Conservation (phyloP, 1,284 basidiomycete genomes). For the Ganoderma meredithae region DNA sequence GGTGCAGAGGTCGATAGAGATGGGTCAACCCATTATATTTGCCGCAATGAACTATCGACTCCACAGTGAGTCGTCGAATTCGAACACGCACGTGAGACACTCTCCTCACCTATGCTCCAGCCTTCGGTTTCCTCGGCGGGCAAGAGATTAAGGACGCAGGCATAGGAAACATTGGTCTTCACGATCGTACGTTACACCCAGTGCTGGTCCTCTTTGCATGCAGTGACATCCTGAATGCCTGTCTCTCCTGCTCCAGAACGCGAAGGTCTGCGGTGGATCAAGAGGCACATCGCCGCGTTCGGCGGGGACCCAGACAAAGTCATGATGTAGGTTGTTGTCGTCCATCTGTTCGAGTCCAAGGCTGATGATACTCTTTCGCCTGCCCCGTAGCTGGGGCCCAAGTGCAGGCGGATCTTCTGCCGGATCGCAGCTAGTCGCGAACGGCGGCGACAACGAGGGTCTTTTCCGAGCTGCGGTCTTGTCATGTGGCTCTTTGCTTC, state of each 20-base stretch:
- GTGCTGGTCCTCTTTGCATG: background rate
- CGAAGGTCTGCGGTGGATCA: conserved; percentile 61
- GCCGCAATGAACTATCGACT: background rate
- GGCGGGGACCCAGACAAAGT: conserved; percentile 48
- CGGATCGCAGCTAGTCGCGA: conserved; percentile 41
- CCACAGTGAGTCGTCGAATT: background rate
- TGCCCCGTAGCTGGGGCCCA: conserved; percentile 45
- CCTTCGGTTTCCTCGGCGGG: conserved; percentile 57
- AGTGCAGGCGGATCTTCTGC: conserved; percentile 49
- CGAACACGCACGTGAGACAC: background rate
- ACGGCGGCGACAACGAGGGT: conserved; percentile 41
- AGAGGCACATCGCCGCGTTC: conserved; percentile 48
- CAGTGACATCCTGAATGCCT: background rate
- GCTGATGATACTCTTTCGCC: background rate
- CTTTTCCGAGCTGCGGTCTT: conserved; percentile 4
- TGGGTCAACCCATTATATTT: background rate
- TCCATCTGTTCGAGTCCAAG: background rate
- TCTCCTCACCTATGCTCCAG: conserved; percentile 28
- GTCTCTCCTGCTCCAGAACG: background rate
- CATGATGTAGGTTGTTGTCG: conserved; percentile 32
- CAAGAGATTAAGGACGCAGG: conserved; percentile 57
- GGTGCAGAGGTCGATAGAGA: conserved; percentile 4
- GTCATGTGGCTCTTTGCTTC: background rate
- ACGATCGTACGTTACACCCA: conserved; percentile 52
- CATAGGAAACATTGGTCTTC: conserved; percentile 60